Percentiles rank a stretch among this genome's conserved stretches.
Evolutionary conservation across 208 protist genomes (phyloP).

Genomic region (Trichomonas vaginalis): DNA sequence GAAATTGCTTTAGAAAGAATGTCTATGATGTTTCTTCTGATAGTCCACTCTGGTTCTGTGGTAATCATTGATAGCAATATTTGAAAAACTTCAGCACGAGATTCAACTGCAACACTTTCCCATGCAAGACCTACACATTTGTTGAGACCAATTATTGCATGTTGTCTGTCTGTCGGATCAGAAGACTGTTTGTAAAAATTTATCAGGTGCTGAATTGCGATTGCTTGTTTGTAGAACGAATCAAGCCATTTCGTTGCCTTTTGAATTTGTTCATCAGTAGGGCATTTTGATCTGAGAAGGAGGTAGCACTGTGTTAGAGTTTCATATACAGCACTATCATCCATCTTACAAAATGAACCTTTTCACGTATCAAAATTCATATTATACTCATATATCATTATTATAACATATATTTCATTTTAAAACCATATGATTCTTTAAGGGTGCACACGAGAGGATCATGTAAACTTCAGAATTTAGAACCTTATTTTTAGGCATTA

Average conservation of each 20-base stretch:
- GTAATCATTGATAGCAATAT: background rate
- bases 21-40: background rate
- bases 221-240: background rate
- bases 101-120: background rate
- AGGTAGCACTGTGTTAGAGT: background rate
- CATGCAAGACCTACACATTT: background rate
- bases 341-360: too few relatives aligned
- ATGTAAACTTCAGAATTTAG: too few relatives aligned
- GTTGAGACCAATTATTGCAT: background rate
- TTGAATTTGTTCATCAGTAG: background rate
- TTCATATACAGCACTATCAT: background rate
- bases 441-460: too few relatives aligned
- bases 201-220: background rate
- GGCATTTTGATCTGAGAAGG: background rate
- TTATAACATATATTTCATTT: too few relatives aligned
- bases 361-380: too few relatives aligned
- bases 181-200: background rate
- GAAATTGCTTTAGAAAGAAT: background rate
- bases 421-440: too few relatives aligned
- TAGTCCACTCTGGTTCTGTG: background rate
- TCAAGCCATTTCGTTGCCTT: background rate
- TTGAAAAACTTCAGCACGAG: background rate
- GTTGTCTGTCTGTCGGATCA: background rate
- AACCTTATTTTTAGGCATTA: too few relatives aligned
- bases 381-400: too few relatives aligned